Base-by-base conservation (phyloP, 169 alveolate genomes). In the Plasmodium gallinaceum region DNA sequence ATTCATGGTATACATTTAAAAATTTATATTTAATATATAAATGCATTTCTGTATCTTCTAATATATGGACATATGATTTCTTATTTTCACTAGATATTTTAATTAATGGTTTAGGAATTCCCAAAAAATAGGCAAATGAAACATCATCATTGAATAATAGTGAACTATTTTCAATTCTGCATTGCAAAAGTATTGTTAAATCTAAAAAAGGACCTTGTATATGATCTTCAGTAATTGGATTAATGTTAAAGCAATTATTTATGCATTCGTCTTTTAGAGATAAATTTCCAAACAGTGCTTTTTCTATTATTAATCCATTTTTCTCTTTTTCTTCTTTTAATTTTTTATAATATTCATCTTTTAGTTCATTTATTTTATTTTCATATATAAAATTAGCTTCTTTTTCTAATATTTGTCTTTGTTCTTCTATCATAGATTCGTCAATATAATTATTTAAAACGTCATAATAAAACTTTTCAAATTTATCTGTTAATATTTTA, bases 31-130 rank as follows among this genome's bases (percentile, higher is more conserved):
- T 78, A 46, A 78, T 46, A 65, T 78, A 78, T 10, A 78, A 22
- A 69, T 78, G 65, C 89, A 78, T 78, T 78, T 78, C 89, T 65
- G 89, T 78, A 26, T 57, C 74, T 51, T 78, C 62, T 37, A 78
- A 65, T n/a, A 78, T 78, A 16, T 78, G 51, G 0, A 76, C n/a
- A 57, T 65, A 78, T 0, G 12, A 18, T 61, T 66, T 66, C 42
- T 66, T 66, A 12, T 66, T 18, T 43, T 64, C 57, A 43, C 74
- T 48, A 6, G 76, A n/a, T 12, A 78, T 78, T 46, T 78, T 78
- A 26, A 78, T 78, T 20, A 78, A 78, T 3, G 89, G 89, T 51
- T 78, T 78, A 14, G 89, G 89, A 0, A 78, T 57, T 24, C 51
- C 89, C 64, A 75, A 78, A 43, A 78, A 78, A 48, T 78, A 45